phyloP scores from a whole-genome alignment of 495 filamentous ascomycete species.

The Talaromyces liani region DNA sequence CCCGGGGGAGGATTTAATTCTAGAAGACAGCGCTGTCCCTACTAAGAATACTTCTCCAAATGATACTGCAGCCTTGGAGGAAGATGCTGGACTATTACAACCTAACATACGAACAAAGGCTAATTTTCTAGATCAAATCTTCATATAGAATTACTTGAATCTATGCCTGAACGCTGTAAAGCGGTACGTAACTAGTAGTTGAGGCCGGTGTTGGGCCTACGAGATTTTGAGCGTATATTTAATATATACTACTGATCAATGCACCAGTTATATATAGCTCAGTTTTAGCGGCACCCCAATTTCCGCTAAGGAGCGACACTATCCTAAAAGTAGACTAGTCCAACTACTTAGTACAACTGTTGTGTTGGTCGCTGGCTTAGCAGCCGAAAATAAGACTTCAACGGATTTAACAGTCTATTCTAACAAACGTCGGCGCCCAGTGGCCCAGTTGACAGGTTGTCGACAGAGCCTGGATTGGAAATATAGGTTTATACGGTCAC shows the following conservation, averaged over 20 bases:
- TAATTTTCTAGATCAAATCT: background rate
- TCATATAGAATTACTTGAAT: background rate
- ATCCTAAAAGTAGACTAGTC: background rate
- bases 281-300: background rate
- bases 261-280: background rate
- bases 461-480: no score
- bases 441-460: no score
- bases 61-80: background rate
- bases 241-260: no score
- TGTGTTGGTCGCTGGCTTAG: no score
- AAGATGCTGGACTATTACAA: background rate
- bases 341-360: background rate
- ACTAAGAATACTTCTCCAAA: background rate
- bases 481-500: no score
- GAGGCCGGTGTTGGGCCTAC: background rate
- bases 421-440: no score
- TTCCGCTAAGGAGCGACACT: background rate
- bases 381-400: no score
- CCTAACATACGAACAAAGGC: background rate
- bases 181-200: background rate
- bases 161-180: background rate
- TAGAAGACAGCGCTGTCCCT: background rate
- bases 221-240: background rate
- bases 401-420: no score
- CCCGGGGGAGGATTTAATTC: background rate